Evolutionary conservation across 257 asterid species (phyloP).

Genomic region (Solanum commersonii): DNA sequence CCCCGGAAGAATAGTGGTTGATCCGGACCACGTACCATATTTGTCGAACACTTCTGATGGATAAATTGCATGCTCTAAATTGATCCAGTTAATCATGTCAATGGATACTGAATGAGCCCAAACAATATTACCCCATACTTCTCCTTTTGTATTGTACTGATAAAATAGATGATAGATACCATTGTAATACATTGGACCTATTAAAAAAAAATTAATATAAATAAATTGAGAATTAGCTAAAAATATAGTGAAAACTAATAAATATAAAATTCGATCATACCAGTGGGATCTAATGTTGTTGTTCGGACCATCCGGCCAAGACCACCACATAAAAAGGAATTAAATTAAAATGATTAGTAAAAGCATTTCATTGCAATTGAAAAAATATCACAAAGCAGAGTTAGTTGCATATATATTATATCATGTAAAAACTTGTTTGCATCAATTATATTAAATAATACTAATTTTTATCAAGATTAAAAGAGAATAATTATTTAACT

Average conservation of each 20-base stretch:
- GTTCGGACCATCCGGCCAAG: not conserved
- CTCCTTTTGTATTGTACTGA: conserved; percentile 13
- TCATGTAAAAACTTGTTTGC: not conserved
- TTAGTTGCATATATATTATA: too few species aligned
- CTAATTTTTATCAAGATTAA: too few species aligned
- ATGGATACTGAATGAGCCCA: conserved; percentile 19
- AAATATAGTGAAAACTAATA: not conserved
- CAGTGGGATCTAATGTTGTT: conserved; percentile 51
- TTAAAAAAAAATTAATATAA: not conserved
- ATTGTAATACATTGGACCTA: conserved; percentile 14
- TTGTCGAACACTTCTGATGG: conserved; percentile 6
- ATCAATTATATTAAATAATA: not conserved
- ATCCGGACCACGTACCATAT: conserved; percentile 18
- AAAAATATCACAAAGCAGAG: too few species aligned
- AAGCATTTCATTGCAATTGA: too few species aligned
- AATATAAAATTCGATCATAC: conserved; percentile 10
- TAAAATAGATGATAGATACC: conserved; percentile 18
- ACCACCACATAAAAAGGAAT: conserved; percentile 9
- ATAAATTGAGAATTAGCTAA: not conserved
- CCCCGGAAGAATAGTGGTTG: conserved; percentile 8
- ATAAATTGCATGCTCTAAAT: conserved; percentile 4
- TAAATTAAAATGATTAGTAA: not conserved
- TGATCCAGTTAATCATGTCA: not conserved
- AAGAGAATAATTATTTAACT: not conserved
- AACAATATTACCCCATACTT: conserved; percentile 15